Base-by-base conservation (phyloP, 495 filamentous ascomycete genomes). In the Xylaria sp. region DNA sequence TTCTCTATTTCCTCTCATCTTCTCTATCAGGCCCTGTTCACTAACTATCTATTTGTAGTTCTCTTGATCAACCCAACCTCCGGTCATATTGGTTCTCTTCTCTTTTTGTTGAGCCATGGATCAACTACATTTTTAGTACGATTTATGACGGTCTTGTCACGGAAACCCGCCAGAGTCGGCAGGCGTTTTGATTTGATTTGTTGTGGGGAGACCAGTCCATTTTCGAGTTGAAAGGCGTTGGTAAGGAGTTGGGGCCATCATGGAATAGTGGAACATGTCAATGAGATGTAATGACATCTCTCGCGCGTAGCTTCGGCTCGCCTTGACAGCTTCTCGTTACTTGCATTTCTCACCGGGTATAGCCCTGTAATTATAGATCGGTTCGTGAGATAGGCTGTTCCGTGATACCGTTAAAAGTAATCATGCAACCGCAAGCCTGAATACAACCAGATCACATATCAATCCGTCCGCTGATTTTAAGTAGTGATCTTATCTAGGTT, bases 21-120 rank as follows among this genome's bases (percentile, higher is more conserved):
- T 55, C 14, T 24, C 21, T 53, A 48, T 24, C 24, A 19, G 37
- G 48, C 48, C 15, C n/a, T n/a, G 35, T 37, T 40, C 21, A 35
- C 61, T 76, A 24, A 65, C 40, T 37, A 64, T 67, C 26, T 74
- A 68, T 69, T 15, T 61, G n/a, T 59, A 68, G 74, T 75, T 67
- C 61, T 73, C 57, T 52, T 70, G 67, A 72, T 26, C 40, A 62
- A 63, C 67, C 68, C 40, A 62, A 63, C 67, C 68, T 71, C 24
- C 14, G 55, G 50, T 50, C 19, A 62, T 40, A 29, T 50, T 55
- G 37, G 46, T 44, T 44, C 69, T 29, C 12, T 44, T 44, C 69
- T 29, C 12, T 33, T 14, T 71, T 48, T 26, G 35, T 9, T 44
- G 46, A 24, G 37, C 37, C 48, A 59, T 59, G 33, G 29, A 46